Conservation (phyloP, 805 yeast species). For the Wickerhamiella vanderwaltii region DNA sequence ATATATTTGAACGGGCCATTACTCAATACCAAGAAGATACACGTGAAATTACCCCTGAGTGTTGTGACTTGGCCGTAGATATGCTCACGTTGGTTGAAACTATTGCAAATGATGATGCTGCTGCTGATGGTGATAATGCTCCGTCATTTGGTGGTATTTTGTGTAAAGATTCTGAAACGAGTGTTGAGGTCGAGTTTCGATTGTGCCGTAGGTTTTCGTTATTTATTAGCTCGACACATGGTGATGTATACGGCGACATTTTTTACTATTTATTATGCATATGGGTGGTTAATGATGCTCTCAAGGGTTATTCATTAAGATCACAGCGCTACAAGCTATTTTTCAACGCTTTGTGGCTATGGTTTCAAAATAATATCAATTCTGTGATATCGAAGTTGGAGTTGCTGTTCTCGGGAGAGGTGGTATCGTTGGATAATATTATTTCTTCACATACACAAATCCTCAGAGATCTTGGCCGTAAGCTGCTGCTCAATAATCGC, state of each 20-base stretch:
- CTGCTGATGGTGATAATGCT: background rate
- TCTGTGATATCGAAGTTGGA: constrained; percentile 8
- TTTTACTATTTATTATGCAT: constrained; percentile 12
- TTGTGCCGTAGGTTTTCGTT: background rate
- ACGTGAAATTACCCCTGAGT: background rate
- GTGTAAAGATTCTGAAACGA: background rate
- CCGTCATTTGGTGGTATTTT: constrained; percentile 3
- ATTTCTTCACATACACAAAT: background rate
- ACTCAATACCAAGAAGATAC: constrained; percentile 4
- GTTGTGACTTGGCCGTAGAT: background rate
- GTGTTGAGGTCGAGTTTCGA: background rate
- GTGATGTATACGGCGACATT: constrained; percentile 12
- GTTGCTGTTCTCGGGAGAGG: background rate
- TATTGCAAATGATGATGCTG: background rate
- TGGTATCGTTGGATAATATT: background rate
- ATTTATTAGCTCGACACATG: constrained; percentile 12
- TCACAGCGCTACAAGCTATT: constrained; percentile 10
- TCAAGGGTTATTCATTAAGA: constrained; percentile 5
- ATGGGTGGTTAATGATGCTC: constrained; percentile 4
- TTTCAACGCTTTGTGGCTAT: constrained; percentile 13
- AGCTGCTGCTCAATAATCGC: constrained; percentile 4
- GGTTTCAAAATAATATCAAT: constrained; percentile 13
- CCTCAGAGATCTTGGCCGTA: background rate
- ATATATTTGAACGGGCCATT: background rate
- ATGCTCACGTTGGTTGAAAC: background rate